phyloP scores from a whole-genome alignment of 2,329 filamentous ascomycete species.

The Fusarium humuli region DNA sequence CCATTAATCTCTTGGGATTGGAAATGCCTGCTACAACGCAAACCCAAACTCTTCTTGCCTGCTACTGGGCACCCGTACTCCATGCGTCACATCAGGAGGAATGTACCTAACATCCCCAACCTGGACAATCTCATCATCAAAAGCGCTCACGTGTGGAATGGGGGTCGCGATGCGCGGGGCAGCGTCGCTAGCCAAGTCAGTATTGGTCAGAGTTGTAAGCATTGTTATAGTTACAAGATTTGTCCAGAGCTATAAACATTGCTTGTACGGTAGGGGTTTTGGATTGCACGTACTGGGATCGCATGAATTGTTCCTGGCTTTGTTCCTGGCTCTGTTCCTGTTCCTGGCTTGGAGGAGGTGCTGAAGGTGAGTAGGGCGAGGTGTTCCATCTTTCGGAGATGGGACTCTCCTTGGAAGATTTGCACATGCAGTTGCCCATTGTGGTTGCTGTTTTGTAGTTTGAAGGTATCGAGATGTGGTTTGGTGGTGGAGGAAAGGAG shows the following conservation, averaged over 20 bases:
- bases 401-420: accelerated
- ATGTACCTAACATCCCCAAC: background rate
- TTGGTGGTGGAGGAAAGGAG: background rate
- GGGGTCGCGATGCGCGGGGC: background rate
- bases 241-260: background rate
- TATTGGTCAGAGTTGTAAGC: background rate
- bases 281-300: background rate
- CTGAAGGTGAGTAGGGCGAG: background rate
- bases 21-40: too few relatives aligned
- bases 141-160: background rate
- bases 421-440: slow-evolving; percentile 1
- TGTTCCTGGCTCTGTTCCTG: background rate
- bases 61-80: too few relatives aligned
- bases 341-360: background rate
- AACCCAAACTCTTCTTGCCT: too few relatives aligned
- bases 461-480: background rate
- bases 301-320: background rate
- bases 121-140: background rate
- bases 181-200: background rate
- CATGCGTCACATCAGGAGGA: background rate
- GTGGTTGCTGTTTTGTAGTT: background rate
- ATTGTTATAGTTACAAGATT: background rate
- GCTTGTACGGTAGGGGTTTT: background rate
- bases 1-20: background rate
- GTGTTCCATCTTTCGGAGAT: background rate